A percentile compares a stretch with the other conserved stretches of the same genome.
These are phyloP conservation scores for Fusarium haematococcum DNA, from an alignment of 2,329 filamentous ascomycete genomes.

Conservation along the genomic window DNA sequence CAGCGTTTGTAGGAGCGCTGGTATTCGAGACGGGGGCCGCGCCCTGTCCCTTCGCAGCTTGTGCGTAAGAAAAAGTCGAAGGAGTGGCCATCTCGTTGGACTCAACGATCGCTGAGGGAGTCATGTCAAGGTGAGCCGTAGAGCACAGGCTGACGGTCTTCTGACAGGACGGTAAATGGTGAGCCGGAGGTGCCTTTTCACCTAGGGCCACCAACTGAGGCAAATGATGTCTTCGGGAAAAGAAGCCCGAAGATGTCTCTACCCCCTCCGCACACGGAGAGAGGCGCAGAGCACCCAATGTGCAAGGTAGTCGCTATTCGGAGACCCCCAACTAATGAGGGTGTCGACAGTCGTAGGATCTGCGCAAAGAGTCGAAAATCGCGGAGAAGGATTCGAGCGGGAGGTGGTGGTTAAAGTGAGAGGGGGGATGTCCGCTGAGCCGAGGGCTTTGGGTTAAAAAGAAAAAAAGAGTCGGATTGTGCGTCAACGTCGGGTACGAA, in stretches of 20 bases:
- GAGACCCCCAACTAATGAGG: slow-evolving; percentile 39
- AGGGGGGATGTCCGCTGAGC: slow-evolving; percentile 27
- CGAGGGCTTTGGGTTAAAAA: slow-evolving; percentile 24
- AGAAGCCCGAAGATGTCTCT: slow-evolving; percentile 37
- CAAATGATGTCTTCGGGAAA: slow-evolving; percentile 35
- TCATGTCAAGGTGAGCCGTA: slow-evolving; percentile 43
- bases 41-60: slow-evolving; percentile 87
- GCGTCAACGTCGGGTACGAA: slow-evolving; percentile 10
- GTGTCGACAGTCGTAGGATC: slow-evolving; percentile 24
- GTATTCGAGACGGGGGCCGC: slow-evolving; percentile 48
- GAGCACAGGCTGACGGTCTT: slow-evolving; percentile 30
- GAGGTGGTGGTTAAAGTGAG: not conserved
- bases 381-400: slow-evolving; percentile 1
- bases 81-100: slow-evolving; percentile 63
- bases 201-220: slow-evolving; percentile 28
- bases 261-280: slow-evolving; percentile 41
- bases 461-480: slow-evolving; percentile 21
- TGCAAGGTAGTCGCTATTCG: slow-evolving; percentile 36
- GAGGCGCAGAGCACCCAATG: slow-evolving; percentile 41
- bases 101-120: slow-evolving; percentile 43
- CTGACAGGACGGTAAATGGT: slow-evolving; percentile 28
- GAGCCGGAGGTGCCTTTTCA: slow-evolving; percentile 36
- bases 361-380: slow-evolving; percentile 26
- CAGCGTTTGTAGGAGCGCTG: slow-evolving; percentile 39
- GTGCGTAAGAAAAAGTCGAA: slow-evolving; percentile 89